These are phyloP conservation scores for Ramaria rubella DNA, from an alignment of 768 basidiomycete genomes.

Conservation along the genomic window DNA sequence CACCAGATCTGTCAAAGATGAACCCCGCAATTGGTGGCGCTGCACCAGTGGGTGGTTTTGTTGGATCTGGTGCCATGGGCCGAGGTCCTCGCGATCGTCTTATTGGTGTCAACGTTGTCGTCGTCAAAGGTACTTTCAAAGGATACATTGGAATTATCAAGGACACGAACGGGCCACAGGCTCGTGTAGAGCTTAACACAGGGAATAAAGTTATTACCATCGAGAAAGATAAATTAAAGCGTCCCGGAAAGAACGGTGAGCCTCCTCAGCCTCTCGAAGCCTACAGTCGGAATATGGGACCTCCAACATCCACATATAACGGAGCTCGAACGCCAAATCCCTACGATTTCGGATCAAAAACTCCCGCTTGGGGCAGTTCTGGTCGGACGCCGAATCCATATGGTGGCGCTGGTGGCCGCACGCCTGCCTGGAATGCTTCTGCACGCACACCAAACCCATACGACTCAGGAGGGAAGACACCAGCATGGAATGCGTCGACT, in stretches of 20 bases:
- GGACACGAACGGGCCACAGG: conserved; percentile 83
- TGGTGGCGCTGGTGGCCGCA: conserved; percentile 55
- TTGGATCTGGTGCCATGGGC: conserved; percentile 68
- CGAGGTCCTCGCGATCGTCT: conserved; percentile 78
- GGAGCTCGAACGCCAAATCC: conserved; percentile 39
- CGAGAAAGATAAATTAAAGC: conserved; percentile 69
- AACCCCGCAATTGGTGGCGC: conserved; percentile 68
- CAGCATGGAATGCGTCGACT: conserved; percentile 43
- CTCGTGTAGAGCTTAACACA: conserved; percentile 85
- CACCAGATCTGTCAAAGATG: conserved; percentile 80
- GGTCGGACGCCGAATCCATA: conserved; percentile 69
- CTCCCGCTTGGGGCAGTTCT: conserved; percentile 30
- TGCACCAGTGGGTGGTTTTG: conserved; percentile 64
- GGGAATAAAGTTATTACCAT: conserved; percentile 87
- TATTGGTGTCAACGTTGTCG: conserved; percentile 70
- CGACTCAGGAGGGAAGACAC: conserved; percentile 38
- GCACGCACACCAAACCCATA: conserved; percentile 72
- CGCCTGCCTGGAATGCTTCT: conserved; percentile 40
- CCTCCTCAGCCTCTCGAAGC: conserved; percentile 35
- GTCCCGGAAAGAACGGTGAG: conserved; percentile 45
- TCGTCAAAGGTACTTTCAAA: conserved; percentile 86
- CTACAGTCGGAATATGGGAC: conserved; percentile 13
- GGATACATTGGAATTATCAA: conserved; percentile 89
- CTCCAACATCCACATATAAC: conserved; percentile 12
- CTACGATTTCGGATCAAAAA: conserved; percentile 28